A percentile compares a stretch with the other conserved stretches of the same genome.
Conservation (phyloP, 768 basidiomycete species). For the Hydnum rufescens region DNA sequence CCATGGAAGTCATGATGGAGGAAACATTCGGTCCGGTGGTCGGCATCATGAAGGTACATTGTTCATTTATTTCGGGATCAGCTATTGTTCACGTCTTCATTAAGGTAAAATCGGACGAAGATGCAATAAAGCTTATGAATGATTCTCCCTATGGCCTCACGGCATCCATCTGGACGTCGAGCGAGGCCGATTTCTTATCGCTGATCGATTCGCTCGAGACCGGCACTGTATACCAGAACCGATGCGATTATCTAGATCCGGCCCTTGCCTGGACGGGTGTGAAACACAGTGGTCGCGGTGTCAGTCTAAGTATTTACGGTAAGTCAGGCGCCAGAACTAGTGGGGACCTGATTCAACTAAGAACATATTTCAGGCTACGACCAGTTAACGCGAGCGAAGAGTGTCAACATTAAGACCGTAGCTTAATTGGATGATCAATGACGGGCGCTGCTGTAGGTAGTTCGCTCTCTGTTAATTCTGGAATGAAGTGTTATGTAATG, state of each 20-base stretch:
- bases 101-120: constrained; percentile 65
- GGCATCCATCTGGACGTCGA: constrained; percentile 84
- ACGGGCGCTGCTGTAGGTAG: too few species aligned
- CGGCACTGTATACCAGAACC: constrained; percentile 87
- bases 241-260: constrained; percentile 83
- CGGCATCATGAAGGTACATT: constrained; percentile 33
- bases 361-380: constrained; percentile 47
- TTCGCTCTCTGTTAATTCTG: too few species aligned
- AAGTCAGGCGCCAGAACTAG: constrained; percentile 12
- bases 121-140: constrained; percentile 84
- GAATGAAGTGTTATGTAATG: too few species aligned
- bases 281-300: constrained; percentile 80
- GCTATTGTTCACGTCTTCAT: neutral
- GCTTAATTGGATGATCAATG: too few species aligned
- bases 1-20: constrained; percentile 88
- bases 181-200: constrained; percentile 39
- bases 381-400: constrained; percentile 64
- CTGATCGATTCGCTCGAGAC: constrained; percentile 58
- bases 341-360: neutral
- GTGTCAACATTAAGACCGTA: constrained; percentile 53
- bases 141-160: constrained; percentile 92
- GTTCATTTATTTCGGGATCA: neutral
- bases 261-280: constrained; percentile 89
- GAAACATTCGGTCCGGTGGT: constrained; percentile 89
- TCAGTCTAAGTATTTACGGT: constrained; percentile 85